These are phyloP conservation scores for Elongisporangium anandrum DNA, from an alignment of 352 stramenopile species.

Conservation along the genomic window DNA sequence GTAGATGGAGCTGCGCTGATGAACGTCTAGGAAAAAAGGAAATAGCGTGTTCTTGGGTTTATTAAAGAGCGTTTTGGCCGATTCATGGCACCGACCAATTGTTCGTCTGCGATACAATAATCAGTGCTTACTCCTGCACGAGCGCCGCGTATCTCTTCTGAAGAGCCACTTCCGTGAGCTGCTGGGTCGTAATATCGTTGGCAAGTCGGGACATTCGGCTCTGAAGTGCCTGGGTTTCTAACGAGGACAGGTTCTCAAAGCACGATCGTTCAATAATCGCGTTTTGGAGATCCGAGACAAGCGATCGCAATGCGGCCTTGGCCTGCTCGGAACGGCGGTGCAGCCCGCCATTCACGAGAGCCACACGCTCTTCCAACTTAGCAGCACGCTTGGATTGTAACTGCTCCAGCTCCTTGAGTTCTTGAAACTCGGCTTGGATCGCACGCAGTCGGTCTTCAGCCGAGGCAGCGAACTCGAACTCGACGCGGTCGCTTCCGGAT, in stretches of 20 bases:
- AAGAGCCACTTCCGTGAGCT: conserved; percentile 69
- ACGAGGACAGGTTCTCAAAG: conserved; percentile 49
- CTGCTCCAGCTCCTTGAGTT: conserved; percentile 62
- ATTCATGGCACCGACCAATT: neutral
- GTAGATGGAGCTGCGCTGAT: conserved; percentile 3
- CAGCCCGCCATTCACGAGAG: conserved; percentile 61
- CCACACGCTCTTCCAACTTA: conserved; percentile 73
- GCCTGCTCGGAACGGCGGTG: conserved; percentile 40
- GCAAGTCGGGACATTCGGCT: conserved; percentile 57
- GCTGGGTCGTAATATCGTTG: conserved; percentile 73
- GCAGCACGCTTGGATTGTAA: conserved; percentile 54
- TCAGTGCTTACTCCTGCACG: conserved; percentile 14
- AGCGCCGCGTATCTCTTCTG: conserved; percentile 74
- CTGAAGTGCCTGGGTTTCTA: conserved; percentile 58
- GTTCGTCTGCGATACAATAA: neutral
- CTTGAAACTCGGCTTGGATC: conserved; percentile 51
- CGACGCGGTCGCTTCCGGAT: conserved; percentile 5
- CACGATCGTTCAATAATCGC: conserved; percentile 62
- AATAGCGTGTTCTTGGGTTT: neutral
- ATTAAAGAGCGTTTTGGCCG: neutral
- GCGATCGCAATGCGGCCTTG: conserved; percentile 23
- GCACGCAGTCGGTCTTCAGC: conserved; percentile 42
- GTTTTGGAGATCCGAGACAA: conserved; percentile 42
- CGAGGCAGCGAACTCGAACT: conserved; percentile 38
- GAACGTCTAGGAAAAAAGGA: neutral